Conservation (phyloP, 2,329 filamentous ascomycete species). For the Trichoderma lentiforme region DNA sequence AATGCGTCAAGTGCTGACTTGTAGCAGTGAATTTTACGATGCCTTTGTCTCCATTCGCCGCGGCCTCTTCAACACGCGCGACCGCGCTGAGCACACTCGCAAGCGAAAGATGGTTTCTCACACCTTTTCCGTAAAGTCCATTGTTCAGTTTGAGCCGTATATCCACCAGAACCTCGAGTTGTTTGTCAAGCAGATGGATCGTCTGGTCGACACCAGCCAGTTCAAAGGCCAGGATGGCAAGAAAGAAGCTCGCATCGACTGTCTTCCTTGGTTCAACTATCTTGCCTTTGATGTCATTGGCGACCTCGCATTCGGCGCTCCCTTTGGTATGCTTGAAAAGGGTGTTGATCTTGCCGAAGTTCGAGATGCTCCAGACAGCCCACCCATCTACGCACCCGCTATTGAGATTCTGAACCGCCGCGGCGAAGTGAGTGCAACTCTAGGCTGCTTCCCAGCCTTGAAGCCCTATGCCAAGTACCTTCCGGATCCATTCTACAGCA, state of each 20-base stretch:
- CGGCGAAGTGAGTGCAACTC: conserved; percentile 77
- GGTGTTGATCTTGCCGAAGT: conserved; percentile 77
- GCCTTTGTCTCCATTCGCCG: conserved; percentile 84
- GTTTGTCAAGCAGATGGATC: conserved; percentile 71
- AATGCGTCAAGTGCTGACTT: background rate
- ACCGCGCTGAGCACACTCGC: conserved; percentile 75
- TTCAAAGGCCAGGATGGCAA: conserved; percentile 53
- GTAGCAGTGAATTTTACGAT: conserved; percentile 77
- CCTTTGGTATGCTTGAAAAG: conserved; percentile 67
- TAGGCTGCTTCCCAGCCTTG: conserved; percentile 70
- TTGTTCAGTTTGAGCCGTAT: conserved; percentile 84
- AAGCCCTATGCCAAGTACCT: conserved; percentile 79
- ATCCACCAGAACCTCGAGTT: conserved; percentile 75
- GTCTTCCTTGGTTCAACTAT: conserved; percentile 68
- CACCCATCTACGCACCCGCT: conserved; percentile 68
- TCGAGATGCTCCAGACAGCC: conserved; percentile 54
- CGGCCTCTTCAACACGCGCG: conserved; percentile 85
- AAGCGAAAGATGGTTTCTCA: conserved; percentile 88
- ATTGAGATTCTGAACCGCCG: conserved; percentile 86
- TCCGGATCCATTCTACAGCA: conserved; percentile 76
- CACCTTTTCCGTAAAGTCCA: conserved; percentile 78
- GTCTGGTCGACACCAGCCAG: conserved; percentile 47
- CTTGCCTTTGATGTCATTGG: conserved; percentile 53
- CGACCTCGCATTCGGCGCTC: conserved; percentile 50
- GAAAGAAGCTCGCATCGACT: conserved; percentile 64